A percentile compares a stretch with the other conserved stretches of the same genome.
These are phyloP conservation scores for Botryotinia convoluta DNA, from an alignment of 2,329 filamentous ascomycete species.

Conservation along the genomic window DNA sequence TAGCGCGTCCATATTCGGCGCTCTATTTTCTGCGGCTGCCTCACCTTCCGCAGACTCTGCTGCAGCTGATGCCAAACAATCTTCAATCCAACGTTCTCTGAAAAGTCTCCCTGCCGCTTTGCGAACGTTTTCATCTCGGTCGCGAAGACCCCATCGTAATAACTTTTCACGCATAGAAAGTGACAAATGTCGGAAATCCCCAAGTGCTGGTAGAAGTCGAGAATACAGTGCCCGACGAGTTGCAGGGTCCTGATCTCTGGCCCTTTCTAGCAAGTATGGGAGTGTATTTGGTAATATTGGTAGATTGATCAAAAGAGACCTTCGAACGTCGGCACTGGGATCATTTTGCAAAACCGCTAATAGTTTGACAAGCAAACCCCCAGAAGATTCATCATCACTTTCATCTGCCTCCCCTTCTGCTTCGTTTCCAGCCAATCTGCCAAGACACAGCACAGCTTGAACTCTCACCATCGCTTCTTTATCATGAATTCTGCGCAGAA, in stretches of 20 bases:
- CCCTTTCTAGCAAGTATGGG: slow-evolving; percentile 84
- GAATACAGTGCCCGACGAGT: slow-evolving; percentile 87
- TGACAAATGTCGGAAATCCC: slow-evolving; percentile 91
- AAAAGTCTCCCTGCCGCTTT: slow-evolving; percentile 90
- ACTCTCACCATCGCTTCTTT: slow-evolving; percentile 91
- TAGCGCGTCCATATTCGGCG: slow-evolving; percentile 76
- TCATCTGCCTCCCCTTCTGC: slow-evolving; percentile 69
- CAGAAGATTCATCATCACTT: slow-evolving; percentile 64
- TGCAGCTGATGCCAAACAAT: slow-evolving; percentile 71
- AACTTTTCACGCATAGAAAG: slow-evolving; percentile 94
- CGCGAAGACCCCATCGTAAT: slow-evolving; percentile 87
- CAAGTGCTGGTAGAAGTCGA: slow-evolving; percentile 78
- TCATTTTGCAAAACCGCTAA: slow-evolving; percentile 90
- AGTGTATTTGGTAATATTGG: slow-evolving; percentile 79
- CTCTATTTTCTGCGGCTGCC: slow-evolving; percentile 48
- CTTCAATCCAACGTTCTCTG: slow-evolving; percentile 95
- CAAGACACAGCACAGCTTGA: slow-evolving; percentile 88
- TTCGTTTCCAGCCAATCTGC: slow-evolving; percentile 75
- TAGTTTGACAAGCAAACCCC: slow-evolving; percentile 76
- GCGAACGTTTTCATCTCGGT: slow-evolving; percentile 89
- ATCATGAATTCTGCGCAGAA: slow-evolving; percentile 84
- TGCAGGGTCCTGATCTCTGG: slow-evolving; percentile 80
- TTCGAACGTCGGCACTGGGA: slow-evolving; percentile 86
- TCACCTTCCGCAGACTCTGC: slow-evolving; percentile 55
- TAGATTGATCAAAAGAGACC: slow-evolving; percentile 86